A percentile compares a stretch with the other conserved stretches of the same genome.
These are phyloP conservation scores for Beauveria sp. DNA, from an alignment of 2,329 filamentous ascomycete genomes.

Conservation along the genomic window DNA sequence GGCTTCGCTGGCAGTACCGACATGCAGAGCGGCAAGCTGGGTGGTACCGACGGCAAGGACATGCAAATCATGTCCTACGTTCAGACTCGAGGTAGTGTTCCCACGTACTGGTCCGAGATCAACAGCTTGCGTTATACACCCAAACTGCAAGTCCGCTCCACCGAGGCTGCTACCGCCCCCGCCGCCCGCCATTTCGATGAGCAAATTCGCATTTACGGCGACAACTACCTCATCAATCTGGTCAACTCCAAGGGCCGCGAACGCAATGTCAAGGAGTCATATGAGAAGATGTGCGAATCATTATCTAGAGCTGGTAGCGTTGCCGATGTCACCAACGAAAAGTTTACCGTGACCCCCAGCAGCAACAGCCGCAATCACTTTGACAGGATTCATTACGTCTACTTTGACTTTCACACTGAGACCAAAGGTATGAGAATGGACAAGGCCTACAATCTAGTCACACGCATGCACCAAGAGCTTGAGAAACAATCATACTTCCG, in stretches of 20 bases:
- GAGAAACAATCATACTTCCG: conserved; percentile 84
- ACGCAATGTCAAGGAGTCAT: conserved; percentile 80
- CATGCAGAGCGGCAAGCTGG: conserved; percentile 65
- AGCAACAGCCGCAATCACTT: conserved; percentile 52
- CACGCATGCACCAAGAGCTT: conserved; percentile 70
- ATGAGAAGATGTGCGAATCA: conserved; percentile 79
- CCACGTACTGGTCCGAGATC: conserved; percentile 92
- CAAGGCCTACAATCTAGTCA: conserved; percentile 77
- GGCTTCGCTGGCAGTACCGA: conserved; percentile 73
- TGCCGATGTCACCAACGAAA: conserved; percentile 65
- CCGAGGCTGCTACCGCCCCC: conserved; percentile 71
- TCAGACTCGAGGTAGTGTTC: conserved; percentile 92
- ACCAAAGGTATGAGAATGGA: conserved; percentile 94
- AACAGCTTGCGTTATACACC: conserved; percentile 90
- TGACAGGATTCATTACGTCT: conserved; percentile 88
- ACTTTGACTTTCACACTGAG: conserved; percentile 98
- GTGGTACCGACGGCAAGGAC: conserved; percentile 56
- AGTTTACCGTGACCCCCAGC: conserved; percentile 70
- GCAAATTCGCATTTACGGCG: conserved; percentile 87
- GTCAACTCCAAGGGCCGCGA: conserved; percentile 96
- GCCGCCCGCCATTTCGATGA: conserved; percentile 85
- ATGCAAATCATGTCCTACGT: conserved; percentile 90
- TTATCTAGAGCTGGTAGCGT: conserved; percentile 61
- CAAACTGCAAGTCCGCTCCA: conserved; percentile 76
- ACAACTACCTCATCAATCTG: conserved; percentile 94